Conservation (phyloP, 805 yeast genomes). For the Jamesozyma gamospora region DNA sequence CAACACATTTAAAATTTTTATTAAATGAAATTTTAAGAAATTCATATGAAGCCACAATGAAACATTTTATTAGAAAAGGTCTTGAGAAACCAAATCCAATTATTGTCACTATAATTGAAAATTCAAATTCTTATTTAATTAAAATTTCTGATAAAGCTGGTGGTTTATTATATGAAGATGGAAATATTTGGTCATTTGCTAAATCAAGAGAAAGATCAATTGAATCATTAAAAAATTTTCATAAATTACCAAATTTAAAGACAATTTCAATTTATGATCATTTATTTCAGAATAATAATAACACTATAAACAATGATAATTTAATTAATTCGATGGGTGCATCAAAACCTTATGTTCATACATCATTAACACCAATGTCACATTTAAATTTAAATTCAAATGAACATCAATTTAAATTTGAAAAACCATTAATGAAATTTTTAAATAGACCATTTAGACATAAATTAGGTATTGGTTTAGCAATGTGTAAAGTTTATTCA, state of each 20-base stretch:
- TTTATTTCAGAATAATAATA: not conserved
- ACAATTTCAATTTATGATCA: constrained; percentile 28
- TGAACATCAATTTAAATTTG: constrained; percentile 20
- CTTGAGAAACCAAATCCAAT: constrained; percentile 54
- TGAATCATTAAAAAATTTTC: constrained; percentile 54
- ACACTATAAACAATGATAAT: not conserved
- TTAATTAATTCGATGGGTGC: constrained; percentile 1
- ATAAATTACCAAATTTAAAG: constrained; percentile 55
- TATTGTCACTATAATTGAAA: constrained; percentile 61
- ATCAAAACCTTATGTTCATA: constrained; percentile 23
- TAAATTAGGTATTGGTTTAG: constrained; percentile 79
- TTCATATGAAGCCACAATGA: constrained; percentile 71
- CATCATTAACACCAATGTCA: constrained; percentile 31
- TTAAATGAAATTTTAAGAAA: constrained; percentile 84
- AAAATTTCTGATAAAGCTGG: constrained; percentile 88
- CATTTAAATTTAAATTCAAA: constrained; percentile 24
- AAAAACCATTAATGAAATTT: constrained; percentile 48
- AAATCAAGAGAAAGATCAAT: constrained; percentile 53
- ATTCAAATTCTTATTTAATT: constrained; percentile 57
- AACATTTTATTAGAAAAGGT: constrained; percentile 32
- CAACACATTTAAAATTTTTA: constrained; percentile 76
- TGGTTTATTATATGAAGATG: constrained; percentile 52
- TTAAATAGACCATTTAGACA: constrained; percentile 64
- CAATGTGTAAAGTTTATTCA: constrained; percentile 86
- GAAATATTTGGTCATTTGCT: constrained; percentile 79